Conservation (phyloP, 1,139 yeast genomes). For the Diutina neorugosa region DNA sequence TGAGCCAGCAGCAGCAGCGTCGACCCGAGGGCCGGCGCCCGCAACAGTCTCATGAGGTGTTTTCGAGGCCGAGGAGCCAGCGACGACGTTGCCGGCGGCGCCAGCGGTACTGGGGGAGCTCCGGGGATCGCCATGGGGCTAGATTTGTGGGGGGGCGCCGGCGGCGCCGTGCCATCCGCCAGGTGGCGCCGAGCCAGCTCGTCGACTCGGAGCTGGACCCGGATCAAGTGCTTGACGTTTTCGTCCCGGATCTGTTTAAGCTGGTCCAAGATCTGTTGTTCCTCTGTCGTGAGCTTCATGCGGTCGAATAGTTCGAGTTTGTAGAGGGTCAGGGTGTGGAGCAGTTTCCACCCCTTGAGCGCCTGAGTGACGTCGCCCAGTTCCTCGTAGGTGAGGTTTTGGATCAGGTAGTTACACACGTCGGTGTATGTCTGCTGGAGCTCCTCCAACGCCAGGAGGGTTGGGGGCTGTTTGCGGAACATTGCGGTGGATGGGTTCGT, state of each 20-base stretch:
- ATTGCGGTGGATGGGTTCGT: conserved; percentile 6
- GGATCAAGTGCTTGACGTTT: conserved; percentile 33
- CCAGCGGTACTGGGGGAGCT: background rate
- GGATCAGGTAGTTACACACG: conserved; percentile 44
- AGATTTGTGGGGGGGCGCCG: background rate
- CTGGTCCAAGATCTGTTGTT: conserved; percentile 29
- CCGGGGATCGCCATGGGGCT: background rate
- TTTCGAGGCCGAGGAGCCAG: background rate
- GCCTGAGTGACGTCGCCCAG: conserved; percentile 41
- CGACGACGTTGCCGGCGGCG: background rate
- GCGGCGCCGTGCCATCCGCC: conserved; percentile 3
- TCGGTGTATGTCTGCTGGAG: conserved; percentile 51
- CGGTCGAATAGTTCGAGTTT: conserved; percentile 46
- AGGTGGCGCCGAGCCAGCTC: conserved; percentile 13
- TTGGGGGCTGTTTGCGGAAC: conserved; percentile 48
- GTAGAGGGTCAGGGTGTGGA: conserved; percentile 47
- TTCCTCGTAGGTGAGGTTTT: conserved; percentile 48
- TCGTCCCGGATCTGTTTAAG: conserved; percentile 39
- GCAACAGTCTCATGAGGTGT: background rate
- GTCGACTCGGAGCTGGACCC: conserved; percentile 31
- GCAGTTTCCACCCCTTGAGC: conserved; percentile 57
- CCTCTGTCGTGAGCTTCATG: conserved; percentile 26
- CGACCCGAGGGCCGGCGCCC: background rate
- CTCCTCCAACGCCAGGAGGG: conserved; percentile 38
- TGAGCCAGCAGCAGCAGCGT: background rate